Percentiles rank a stretch among this genome's conserved stretches.
Evolutionary conservation across 208 protist species (phyloP).

Genomic region (Trypanosoma cruzi): DNA sequence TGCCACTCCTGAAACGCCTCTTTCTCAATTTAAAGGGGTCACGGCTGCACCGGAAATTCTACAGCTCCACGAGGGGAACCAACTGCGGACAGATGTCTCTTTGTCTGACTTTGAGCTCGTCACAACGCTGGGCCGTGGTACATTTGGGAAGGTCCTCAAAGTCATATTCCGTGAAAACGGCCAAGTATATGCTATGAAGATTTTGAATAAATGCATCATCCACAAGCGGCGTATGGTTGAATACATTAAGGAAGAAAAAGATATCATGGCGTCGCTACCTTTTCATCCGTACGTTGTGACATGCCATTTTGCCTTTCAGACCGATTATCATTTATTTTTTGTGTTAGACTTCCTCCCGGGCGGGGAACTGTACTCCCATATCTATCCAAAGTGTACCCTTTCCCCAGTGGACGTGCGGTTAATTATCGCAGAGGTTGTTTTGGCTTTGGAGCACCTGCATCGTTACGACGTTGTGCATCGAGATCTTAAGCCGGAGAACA

Average conservation of each 20-base stretch:
- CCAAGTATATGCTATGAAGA: conserved; percentile 92
- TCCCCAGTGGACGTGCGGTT: conserved; percentile 57
- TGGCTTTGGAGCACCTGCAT: conserved; percentile 92
- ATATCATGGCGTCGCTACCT: conserved; percentile 73
- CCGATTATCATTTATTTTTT: conserved; percentile 87
- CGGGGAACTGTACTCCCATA: conserved; percentile 94
- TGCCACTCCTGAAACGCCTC: background rate
- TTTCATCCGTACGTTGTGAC: conserved; percentile 90
- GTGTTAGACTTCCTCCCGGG: conserved; percentile 94
- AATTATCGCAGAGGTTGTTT: conserved; percentile 91
- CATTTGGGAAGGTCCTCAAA: conserved; percentile 96
- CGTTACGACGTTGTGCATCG: conserved; percentile 80
- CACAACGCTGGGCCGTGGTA: conserved; percentile 90
- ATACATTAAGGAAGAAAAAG: conserved; percentile 87
- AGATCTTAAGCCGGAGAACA: conserved; percentile 92
- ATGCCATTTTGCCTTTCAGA: conserved; percentile 90
- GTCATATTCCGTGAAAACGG: conserved; percentile 60
- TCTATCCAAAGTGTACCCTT: conserved; percentile 74
- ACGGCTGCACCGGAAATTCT: background rate
- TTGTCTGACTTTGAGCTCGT: conserved; percentile 89
- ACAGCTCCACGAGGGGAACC: conserved; percentile 11
- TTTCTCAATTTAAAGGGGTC: conserved; percentile 2
- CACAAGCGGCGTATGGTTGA: conserved; percentile 82
- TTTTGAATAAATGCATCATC: conserved; percentile 86
- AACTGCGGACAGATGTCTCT: conserved; percentile 32